phyloP scores from a whole-genome alignment of 257 asterid genomes.

The Solanum okadae region DNA sequence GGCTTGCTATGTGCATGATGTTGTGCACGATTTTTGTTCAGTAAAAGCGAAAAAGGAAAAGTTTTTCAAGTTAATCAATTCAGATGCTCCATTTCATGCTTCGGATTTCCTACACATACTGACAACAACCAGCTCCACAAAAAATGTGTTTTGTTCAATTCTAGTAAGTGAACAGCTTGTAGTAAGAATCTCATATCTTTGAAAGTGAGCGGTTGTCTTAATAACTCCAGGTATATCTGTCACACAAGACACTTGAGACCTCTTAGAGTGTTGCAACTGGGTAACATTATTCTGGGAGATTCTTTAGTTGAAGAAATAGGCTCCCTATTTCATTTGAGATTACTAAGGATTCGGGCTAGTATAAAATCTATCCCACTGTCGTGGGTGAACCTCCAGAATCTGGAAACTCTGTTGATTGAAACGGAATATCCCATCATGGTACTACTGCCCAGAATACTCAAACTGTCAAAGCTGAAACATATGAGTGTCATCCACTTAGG shows the following conservation, averaged over 20 bases:
- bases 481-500: neutral
- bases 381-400: neutral
- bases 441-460: neutral
- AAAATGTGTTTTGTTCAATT: neutral
- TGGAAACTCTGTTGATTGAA: neutral
- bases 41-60: conserved; percentile 4
- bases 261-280: conserved; percentile 12
- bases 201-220: neutral
- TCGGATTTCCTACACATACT: neutral
- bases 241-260: neutral
- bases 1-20: conserved; percentile 10
- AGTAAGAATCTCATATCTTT: neutral
- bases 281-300: neutral
- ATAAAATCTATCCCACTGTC: neutral
- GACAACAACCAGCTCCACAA: neutral
- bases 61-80: neutral
- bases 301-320: neutral
- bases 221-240: neutral
- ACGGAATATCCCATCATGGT: rapidly evolving
- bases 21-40: conserved; percentile 1
- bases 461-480: neutral
- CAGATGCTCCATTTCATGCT: neutral
- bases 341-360: neutral
- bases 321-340: neutral
- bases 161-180: neutral